Evolutionary conservation across 2,329 filamentous ascomycete genomes (phyloP).

Genomic region (Penicillium carneum): DNA sequence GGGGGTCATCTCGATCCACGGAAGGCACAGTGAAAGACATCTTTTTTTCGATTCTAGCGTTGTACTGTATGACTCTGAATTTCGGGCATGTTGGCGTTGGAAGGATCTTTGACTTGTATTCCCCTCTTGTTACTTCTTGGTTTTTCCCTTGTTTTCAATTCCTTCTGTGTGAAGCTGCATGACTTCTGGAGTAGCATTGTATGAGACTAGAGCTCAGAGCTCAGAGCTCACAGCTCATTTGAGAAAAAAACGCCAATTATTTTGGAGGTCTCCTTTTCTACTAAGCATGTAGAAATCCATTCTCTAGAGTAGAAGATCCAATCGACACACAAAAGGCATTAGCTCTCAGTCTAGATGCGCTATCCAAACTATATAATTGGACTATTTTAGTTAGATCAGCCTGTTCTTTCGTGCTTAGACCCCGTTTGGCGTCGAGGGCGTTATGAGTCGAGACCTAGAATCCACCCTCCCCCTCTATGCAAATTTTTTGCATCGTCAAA

Average conservation of each 20-base stretch:
- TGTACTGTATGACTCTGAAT: slow-evolving; percentile 29
- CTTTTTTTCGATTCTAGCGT: slow-evolving; percentile 31
- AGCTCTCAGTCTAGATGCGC: not conserved
- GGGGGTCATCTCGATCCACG: slow-evolving; percentile 17
- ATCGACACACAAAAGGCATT: not conserved
- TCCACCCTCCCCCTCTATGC: slow-evolving; percentile 12
- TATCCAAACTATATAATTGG: not conserved
- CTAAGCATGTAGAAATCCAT: not conserved
- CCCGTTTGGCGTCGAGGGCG: slow-evolving; percentile 19
- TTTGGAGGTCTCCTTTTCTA: slow-evolving; percentile 5
- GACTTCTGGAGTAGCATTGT: slow-evolving; percentile 7
- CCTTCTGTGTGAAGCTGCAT: slow-evolving; percentile 5
- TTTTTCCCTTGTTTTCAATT: slow-evolving; percentile 17
- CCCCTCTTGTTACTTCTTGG: slow-evolving; percentile 31
- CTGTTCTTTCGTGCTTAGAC: slow-evolving; percentile 21
- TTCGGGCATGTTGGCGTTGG: slow-evolving; percentile 31
- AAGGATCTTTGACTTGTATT: slow-evolving; percentile 28
- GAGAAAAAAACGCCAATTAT: slow-evolving; percentile 18
- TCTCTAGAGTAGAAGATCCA: not conserved
- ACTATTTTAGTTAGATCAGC: slow-evolving; percentile 12
- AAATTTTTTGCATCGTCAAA: slow-evolving; percentile 15
- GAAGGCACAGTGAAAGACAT: slow-evolving; percentile 31
- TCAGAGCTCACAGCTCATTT: not conserved
- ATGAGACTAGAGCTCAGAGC: slow-evolving; percentile 3
- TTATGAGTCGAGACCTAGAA: slow-evolving; percentile 19